Evolutionary conservation across 2,329 filamentous ascomycete species (phyloP).

Genomic region (Onygenales sp.): DNA sequence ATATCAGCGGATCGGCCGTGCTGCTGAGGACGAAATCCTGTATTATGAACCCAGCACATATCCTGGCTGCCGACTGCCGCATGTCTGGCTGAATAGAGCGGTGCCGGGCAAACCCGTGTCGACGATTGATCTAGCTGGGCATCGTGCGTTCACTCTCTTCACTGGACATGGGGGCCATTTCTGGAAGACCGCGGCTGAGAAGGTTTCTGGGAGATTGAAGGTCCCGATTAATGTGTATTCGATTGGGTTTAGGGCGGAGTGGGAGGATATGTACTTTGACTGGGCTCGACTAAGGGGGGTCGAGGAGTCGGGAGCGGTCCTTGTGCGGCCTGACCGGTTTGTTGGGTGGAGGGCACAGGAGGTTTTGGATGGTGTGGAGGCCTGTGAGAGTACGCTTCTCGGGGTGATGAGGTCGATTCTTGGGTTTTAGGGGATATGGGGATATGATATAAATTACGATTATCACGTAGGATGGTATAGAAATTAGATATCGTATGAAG

Average conservation of each 20-base stretch:
- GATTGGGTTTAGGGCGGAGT: conserved; percentile 52
- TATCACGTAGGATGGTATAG: too few species aligned
- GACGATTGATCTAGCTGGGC: conserved; percentile 23
- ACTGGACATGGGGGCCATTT: background rate
- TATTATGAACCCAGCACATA: conserved; percentile 43
- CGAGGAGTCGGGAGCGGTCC: conserved; percentile 48
- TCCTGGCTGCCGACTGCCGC: conserved; percentile 51
- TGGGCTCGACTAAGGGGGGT: conserved; percentile 48
- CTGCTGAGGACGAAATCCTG: conserved; percentile 32
- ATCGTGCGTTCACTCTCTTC: background rate
- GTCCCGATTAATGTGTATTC: conserved; percentile 41
- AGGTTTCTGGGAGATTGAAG: conserved; percentile 23
- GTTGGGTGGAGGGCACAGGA: conserved; percentile 42
- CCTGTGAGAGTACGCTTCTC: conserved; percentile 14
- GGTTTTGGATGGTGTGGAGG: conserved; percentile 12
- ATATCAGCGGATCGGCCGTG: conserved; percentile 11
- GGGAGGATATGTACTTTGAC: conserved; percentile 53
- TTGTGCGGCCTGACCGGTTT: conserved; percentile 51
- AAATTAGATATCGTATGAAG: background rate
- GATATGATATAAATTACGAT: too few species aligned
- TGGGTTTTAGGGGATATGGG: background rate
- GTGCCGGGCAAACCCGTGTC: conserved; percentile 40
- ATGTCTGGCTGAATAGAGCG: conserved; percentile 51
- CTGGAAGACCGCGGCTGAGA: background rate
- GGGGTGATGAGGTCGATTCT: conserved; percentile 16